Evolutionary conservation across 2,329 filamentous ascomycete genomes (phyloP), one percentile per base, ranked within the genome.

Genomic region (Apiospora pterosperma): DNA sequence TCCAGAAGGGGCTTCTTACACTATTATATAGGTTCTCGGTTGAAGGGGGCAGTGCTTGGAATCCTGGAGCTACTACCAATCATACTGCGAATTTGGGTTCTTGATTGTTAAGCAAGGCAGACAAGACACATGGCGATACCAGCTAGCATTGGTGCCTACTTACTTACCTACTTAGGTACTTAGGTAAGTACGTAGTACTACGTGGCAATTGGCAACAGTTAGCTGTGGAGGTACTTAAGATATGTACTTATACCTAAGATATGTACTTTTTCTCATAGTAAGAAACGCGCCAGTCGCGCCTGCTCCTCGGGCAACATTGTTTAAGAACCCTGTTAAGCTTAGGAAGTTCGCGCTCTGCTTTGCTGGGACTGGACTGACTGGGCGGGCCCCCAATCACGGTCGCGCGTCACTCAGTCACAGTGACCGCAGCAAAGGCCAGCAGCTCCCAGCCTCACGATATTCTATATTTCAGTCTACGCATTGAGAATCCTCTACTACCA

Each of bases 51-150:
- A 38, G 23, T 39, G 48, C 25, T 28, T 36, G 59, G 61, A 28
- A 23, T 52, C 25, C 12, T 48, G 42, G 12, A 16, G 23, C 23
- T 48, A 21, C 64, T 69, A 69, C 62, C 67, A 70, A 62, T 61
- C 36, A 55, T 48, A 34, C 58, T 63, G 55, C 42, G 36, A 12
- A 38, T n/a, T 58, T 12, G 19, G 23, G 63, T 41, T 19, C 36
- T 61, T 66, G 69, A 71, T 72, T 73, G 68, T 71, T 73, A 73
- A 73, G 71, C 71, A 73, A 73, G 71, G 70, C 71, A 73, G 70
- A 73, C 64, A n/a, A n/a, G n/a, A n/a, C n/a, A n/a, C n/a, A n/a
- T 72, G 64, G 42, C 42, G 21, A 19, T 55, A 2, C 7, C 8
- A 19, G n/a, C 48, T 58, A 36, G 7, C 60, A 36, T 61, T 21